A percentile compares a stretch with the other conserved stretches of the same genome.
Evolutionary conservation across 768 basidiomycete genomes (phyloP).

Genomic region (Russula sp.): DNA sequence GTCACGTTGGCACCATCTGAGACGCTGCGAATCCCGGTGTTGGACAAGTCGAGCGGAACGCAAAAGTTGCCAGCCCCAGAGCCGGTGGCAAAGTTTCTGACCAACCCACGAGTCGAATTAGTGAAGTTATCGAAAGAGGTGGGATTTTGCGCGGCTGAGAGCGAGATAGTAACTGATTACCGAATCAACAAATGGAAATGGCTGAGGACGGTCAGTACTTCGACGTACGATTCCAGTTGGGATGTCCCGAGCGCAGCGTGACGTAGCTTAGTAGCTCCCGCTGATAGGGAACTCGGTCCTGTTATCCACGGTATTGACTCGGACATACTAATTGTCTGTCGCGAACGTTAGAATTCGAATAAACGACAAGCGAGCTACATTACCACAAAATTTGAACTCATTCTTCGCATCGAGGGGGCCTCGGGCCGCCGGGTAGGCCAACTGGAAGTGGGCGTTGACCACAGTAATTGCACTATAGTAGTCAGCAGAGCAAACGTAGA

Average conservation of each 20-base stretch:
- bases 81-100: conserved; percentile 50
- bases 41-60: conserved; percentile 59
- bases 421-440: conserved; percentile 71
- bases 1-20: conserved; percentile 70
- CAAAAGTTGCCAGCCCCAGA: conserved; percentile 62
- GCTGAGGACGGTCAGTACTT: conserved; percentile 12
- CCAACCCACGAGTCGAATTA: conserved; percentile 38
- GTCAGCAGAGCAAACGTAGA: conserved; percentile 40
- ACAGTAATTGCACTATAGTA: conserved; percentile 41
- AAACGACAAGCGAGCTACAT: not conserved
- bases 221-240: conserved; percentile 54
- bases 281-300: conserved; percentile 68
- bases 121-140: conserved; percentile 64
- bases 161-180: conserved; percentile 47
- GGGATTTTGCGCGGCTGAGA: conserved; percentile 58
- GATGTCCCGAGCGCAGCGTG: conserved; percentile 63
- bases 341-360: conserved; percentile 7
- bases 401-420: conserved; percentile 61
- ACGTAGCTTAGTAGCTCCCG: conserved; percentile 59
- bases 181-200: conserved; percentile 4
- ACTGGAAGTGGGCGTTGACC: conserved; percentile 72
- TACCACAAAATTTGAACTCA: conserved; percentile 69
- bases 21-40: conserved; percentile 48
- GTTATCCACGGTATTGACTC: conserved; percentile 47
- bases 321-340: conserved; percentile 65